phyloP scores from a whole-genome alignment of 129 eudicot species.

The Flaveria robusta region DNA sequence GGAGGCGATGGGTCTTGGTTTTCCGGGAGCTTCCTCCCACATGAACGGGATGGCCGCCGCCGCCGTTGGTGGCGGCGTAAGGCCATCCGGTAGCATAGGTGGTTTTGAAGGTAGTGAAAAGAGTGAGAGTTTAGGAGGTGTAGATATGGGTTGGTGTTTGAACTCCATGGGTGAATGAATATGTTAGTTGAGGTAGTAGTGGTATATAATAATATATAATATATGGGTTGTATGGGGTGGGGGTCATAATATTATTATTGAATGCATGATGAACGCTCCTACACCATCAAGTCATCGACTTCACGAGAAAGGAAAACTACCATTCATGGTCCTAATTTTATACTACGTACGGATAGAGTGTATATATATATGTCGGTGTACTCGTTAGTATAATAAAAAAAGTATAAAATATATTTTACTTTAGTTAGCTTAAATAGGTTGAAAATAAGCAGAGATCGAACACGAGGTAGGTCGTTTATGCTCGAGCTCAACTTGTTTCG shows the following conservation, averaged over 20 bases:
- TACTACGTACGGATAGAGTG: too few relatives aligned
- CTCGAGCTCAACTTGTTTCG: too few relatives aligned
- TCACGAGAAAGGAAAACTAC: conserved; percentile 34
- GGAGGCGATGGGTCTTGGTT: conserved; percentile 43
- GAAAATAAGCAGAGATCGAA: too few relatives aligned
- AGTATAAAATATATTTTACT: too few relatives aligned
- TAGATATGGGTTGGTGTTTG: conserved; percentile 23
- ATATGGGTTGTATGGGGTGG: conserved; percentile 17
- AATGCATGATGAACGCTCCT: conserved; percentile 32
- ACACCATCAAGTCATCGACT: conserved; percentile 33
- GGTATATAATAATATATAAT: conserved; percentile 6
- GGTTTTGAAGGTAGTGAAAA: conserved; percentile 55
- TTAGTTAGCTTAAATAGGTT: too few relatives aligned
- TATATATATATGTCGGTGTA: too few relatives aligned
- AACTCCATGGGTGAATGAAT: conserved; percentile 25
- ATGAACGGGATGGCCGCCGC: conserved; percentile 65
- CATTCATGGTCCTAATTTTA: conserved; percentile 2
- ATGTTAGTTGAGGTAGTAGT: not conserved
- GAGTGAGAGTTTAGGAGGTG: conserved; percentile 70
- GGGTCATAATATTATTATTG: conserved; percentile 31
- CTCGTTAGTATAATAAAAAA: too few relatives aligned
- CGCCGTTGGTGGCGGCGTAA: conserved; percentile 66
- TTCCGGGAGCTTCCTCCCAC: conserved; percentile 98
- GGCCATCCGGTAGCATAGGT: conserved; percentile 37
- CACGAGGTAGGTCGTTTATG: too few relatives aligned